Evolutionary conservation across 1,284 basidiomycete species (phyloP).

Genomic region (Microbotryum saponariae): DNA sequence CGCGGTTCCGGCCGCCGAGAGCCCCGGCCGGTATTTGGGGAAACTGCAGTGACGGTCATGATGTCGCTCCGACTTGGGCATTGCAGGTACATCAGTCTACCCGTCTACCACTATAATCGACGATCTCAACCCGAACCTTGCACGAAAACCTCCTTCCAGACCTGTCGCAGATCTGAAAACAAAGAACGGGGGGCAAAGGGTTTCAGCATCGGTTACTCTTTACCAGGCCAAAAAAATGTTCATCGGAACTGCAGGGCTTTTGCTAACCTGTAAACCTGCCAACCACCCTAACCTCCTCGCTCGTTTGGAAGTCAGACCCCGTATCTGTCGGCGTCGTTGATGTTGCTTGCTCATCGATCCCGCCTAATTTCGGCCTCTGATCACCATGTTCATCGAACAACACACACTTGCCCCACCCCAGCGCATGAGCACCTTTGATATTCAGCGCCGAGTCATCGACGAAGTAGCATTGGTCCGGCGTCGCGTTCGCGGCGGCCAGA

Average conservation of each 20-base stretch:
- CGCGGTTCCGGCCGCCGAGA: too few species aligned
- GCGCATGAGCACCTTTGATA: constrained; percentile 26
- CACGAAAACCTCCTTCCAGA: constrained; percentile 17
- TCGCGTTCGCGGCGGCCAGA: constrained; percentile 6
- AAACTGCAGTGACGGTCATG: too few species aligned
- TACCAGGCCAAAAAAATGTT: too few species aligned
- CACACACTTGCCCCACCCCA: constrained; percentile 34
- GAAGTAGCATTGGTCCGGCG: constrained; percentile 21
- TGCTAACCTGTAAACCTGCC: too few species aligned
- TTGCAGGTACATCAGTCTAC: too few species aligned
- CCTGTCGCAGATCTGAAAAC: constrained; percentile 6
- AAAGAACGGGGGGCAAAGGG: too few species aligned
- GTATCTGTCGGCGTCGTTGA: background rate
- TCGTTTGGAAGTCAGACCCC: background rate
- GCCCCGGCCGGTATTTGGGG: too few species aligned
- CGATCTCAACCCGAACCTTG: constrained; percentile 1
- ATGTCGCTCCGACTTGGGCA: too few species aligned
- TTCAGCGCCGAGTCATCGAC: constrained; percentile 36
- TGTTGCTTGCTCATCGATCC: constrained; percentile 6
- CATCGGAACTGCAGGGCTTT: too few species aligned
- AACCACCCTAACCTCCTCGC: too few species aligned
- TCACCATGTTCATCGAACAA: constrained; percentile 32
- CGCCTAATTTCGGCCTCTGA: constrained; percentile 15
- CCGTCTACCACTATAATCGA: too few species aligned
- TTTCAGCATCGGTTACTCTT: too few species aligned